These are phyloP conservation scores for Phytopythium kandeliae DNA, from an alignment of 352 stramenopile species.

Conservation along the genomic window DNA sequence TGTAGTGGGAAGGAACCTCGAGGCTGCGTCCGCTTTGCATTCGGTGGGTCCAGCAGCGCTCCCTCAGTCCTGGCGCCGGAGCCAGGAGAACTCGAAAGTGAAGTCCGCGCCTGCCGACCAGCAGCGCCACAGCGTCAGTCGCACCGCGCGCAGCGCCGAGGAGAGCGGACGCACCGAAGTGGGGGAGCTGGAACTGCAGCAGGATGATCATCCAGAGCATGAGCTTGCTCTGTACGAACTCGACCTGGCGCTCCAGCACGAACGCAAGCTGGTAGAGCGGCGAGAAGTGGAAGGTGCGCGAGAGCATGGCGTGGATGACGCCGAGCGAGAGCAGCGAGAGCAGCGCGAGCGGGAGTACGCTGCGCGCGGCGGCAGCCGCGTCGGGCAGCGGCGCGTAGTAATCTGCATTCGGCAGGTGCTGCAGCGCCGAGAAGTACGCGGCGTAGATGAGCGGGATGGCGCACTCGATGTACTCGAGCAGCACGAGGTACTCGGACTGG, in stretches of 20 bases:
- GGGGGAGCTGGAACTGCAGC: slow-evolving; percentile 23
- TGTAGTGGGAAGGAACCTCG: too few species aligned
- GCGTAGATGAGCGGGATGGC: slow-evolving; percentile 18
- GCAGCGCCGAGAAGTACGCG: slow-evolving; percentile 14
- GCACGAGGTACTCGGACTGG: slow-evolving; percentile 18
- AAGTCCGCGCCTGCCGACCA: slow-evolving; percentile 3
- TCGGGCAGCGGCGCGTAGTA: too few species aligned
- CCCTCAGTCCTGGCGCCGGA: neutral
- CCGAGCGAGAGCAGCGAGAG: slow-evolving; percentile 20
- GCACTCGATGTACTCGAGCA: slow-evolving; percentile 27
- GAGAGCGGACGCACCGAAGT: slow-evolving; percentile 14
- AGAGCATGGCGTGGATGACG: slow-evolving; percentile 9
- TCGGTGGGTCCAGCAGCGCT: neutral
- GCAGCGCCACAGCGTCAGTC: neutral
- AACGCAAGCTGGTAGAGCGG: slow-evolving; percentile 29
- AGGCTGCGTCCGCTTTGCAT: neutral
- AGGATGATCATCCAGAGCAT: slow-evolving; percentile 21
- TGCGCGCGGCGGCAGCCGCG: too few species aligned
- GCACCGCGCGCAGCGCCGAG: too few species aligned
- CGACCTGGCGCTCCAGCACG: slow-evolving; percentile 25
- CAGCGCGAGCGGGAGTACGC: slow-evolving; percentile 17
- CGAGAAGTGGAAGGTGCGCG: slow-evolving; percentile 16
- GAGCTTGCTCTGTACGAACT: slow-evolving; percentile 24
- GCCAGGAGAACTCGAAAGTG: slow-evolving; percentile 2
- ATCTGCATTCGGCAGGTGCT: slow-evolving; percentile 12